These are phyloP conservation scores for Hypoxylon fragiforme DNA, from an alignment of 495 filamentous ascomycete species.

Conservation along the genomic window DNA sequence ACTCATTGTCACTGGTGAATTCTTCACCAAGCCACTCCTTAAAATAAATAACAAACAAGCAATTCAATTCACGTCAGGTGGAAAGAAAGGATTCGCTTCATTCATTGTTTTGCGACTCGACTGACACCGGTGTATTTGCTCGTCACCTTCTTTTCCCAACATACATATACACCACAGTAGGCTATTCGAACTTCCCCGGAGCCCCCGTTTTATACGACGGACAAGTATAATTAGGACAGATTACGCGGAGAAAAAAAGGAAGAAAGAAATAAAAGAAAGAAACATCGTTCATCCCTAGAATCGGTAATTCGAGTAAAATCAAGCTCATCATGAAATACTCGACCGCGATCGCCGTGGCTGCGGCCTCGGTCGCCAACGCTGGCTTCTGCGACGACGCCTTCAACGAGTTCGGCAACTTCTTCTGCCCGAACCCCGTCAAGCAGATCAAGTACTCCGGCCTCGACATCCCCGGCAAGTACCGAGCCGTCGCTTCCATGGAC, in stretches of 20 bases:
- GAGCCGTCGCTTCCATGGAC: conserved; percentile 62
- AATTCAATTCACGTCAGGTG: conserved; percentile 13
- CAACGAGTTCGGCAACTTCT: conserved; percentile 49
- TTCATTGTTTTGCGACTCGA: conserved; percentile 18
- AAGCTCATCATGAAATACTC: conserved; percentile 33
- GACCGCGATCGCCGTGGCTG: conserved; percentile 31
- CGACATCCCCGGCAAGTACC: conserved; percentile 59
- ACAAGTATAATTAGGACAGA: conserved; percentile 9
- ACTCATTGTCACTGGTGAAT: conserved; percentile 40
- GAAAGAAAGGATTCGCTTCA: background rate
- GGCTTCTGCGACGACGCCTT: conserved; percentile 32
- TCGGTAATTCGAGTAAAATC: too few species aligned
- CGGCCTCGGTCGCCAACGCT: conserved; percentile 37
- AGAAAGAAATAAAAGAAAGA: conserved; percentile 6
- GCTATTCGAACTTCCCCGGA: conserved; percentile 18
- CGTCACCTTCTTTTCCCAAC: conserved; percentile 38
- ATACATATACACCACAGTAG: too few species aligned
- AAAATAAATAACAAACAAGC: conserved; percentile 28
- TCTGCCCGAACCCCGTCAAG: conserved; percentile 60
- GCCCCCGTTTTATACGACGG: conserved; percentile 9
- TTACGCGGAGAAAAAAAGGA: conserved; percentile 15
- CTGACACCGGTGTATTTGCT: conserved; percentile 20
- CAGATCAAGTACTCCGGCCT: conserved; percentile 64
- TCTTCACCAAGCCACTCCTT: conserved; percentile 39
- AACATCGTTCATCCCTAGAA: conserved; percentile 10